Conservation (phyloP, 768 basidiomycete genomes). For the Vararia minispora region DNA sequence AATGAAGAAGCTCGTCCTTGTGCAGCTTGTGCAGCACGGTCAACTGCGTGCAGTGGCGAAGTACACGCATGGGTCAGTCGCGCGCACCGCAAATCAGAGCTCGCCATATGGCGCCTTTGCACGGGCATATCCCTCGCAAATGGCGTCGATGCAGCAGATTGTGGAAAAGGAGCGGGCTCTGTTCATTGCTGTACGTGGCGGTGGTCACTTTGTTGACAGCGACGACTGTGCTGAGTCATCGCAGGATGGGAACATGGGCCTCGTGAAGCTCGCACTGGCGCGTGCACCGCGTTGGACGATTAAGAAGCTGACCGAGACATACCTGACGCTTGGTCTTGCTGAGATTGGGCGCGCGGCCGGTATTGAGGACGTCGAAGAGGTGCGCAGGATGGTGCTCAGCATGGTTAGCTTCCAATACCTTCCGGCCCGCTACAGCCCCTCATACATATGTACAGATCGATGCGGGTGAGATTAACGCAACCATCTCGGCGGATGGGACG, state of each 20-base stretch:
- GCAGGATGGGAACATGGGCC: slow-evolving; percentile 65
- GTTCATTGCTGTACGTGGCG: slow-evolving; percentile 40
- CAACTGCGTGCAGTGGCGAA: slow-evolving; percentile 62
- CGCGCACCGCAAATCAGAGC: slow-evolving; percentile 49
- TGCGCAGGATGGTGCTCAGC: slow-evolving; percentile 47
- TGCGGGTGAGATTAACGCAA: slow-evolving; percentile 55
- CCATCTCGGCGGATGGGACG: slow-evolving; percentile 54
- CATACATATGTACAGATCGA: slow-evolving; percentile 42
- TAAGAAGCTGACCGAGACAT: slow-evolving; percentile 73
- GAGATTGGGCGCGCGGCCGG: slow-evolving; percentile 55
- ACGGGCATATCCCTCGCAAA: slow-evolving; percentile 52
- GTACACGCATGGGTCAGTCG: slow-evolving; percentile 52
- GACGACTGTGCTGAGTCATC: not conserved
- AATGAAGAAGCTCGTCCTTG: slow-evolving; percentile 68
- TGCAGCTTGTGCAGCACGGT: slow-evolving; percentile 71
- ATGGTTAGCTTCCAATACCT: slow-evolving; percentile 43
- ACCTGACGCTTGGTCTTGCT: slow-evolving; percentile 60
- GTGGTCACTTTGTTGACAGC: not conserved
- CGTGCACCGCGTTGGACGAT: slow-evolving; percentile 71
- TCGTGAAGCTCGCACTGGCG: slow-evolving; percentile 54
- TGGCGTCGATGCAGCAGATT: slow-evolving; percentile 31
- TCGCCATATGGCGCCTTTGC: slow-evolving; percentile 56
- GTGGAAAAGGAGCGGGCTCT: slow-evolving; percentile 41
- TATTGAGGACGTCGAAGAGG: slow-evolving; percentile 41
- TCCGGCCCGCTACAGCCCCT: not conserved